Percentiles rank a stretch among this genome's conserved stretches.
Evolutionary conservation across 129 eudicot species (phyloP).

Genomic region (Calendula officinalis): DNA sequence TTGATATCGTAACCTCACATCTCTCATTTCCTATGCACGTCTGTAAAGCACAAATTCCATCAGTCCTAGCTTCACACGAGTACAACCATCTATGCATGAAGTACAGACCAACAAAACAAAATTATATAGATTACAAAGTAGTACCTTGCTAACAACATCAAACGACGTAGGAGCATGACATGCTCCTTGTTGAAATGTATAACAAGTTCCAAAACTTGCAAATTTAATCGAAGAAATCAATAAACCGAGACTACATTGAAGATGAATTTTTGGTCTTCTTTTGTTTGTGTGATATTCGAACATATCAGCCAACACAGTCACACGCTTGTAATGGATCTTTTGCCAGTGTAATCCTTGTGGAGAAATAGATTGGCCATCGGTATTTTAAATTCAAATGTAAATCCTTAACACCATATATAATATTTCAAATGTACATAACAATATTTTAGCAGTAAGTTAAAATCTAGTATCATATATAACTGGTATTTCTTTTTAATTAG

Average conservation of each 20-base stretch:
- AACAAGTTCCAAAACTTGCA: slow-evolving; percentile 97
- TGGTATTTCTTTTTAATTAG: no score
- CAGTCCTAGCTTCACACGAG: slow-evolving; percentile 6
- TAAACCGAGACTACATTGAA: slow-evolving; percentile 67
- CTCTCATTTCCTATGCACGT: slow-evolving; percentile 74
- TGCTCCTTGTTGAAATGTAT: slow-evolving; percentile 68
- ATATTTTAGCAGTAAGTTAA: no score
- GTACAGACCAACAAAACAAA: background rate
- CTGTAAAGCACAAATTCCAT: slow-evolving; percentile 40
- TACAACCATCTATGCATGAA: slow-evolving; percentile 5
- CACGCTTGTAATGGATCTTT: slow-evolving; percentile 72
- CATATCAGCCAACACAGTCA: slow-evolving; percentile 85
- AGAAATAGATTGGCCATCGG: slow-evolving; percentile 75
- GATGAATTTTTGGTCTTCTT: slow-evolving; percentile 62
- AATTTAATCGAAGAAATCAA: slow-evolving; percentile 77
- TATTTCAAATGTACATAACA: no score
- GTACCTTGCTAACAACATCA: slow-evolving; percentile 72
- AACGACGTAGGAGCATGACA: slow-evolving; percentile 83
- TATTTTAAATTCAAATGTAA: no score
- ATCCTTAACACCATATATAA: no score
- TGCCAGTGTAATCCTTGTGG: slow-evolving; percentile 61
- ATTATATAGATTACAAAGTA: background rate
- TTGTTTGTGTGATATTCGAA: slow-evolving; percentile 65
- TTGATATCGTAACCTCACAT: slow-evolving; percentile 78
- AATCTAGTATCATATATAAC: no score